phyloP scores from a whole-genome alignment of 306 rosid species.

The Acmispon strigosus region DNA sequence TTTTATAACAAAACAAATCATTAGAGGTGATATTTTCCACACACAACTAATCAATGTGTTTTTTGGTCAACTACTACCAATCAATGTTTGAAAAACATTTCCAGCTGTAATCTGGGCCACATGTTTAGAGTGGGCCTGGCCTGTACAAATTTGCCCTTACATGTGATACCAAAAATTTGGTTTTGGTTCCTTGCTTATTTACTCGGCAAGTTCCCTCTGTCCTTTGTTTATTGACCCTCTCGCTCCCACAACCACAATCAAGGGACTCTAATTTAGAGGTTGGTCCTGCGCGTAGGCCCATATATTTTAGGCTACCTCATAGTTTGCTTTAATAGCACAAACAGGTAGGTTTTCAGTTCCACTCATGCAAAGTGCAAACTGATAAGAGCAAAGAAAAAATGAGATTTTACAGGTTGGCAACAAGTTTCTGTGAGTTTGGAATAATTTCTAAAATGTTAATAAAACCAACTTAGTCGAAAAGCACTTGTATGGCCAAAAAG shows the following conservation, averaged over 20 bases:
- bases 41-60: no score
- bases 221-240: conserved; percentile 3
- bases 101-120: conserved; percentile 5
- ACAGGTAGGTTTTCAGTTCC: no score
- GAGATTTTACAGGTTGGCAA: no score
- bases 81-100: no score
- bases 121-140: conserved; percentile 23
- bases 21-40: no score
- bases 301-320: not conserved
- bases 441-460: not conserved
- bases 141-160: not conserved
- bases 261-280: not conserved
- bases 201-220: not conserved
- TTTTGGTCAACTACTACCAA: no score
- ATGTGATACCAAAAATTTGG: not conserved
- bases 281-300: not conserved
- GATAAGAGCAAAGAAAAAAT: no score
- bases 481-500: not conserved
- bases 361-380: no score
- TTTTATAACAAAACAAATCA: no score
- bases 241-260: conserved; percentile 6
- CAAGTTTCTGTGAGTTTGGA: not conserved
- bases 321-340: no score
- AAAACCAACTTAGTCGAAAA: not conserved
- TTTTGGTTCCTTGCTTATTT: not conserved